Evolutionary conservation across 2,329 filamentous ascomycete genomes (phyloP).

Genomic region (Paradendryphiella salina): DNA sequence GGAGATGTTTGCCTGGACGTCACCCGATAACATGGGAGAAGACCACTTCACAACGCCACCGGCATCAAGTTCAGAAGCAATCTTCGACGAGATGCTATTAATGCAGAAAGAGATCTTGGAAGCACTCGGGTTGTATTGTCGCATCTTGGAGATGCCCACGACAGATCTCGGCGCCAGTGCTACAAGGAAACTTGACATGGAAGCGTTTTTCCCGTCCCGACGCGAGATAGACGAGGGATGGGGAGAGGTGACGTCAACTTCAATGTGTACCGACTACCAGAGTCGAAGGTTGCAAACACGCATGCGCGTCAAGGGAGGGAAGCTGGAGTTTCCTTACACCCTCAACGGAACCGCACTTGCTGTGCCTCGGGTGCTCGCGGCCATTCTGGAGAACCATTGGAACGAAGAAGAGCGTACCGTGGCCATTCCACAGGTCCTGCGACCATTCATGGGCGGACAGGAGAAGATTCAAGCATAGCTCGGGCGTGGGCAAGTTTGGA

Average conservation of each 20-base stretch:
- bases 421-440: constrained; percentile 74
- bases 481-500: constrained; percentile 11
- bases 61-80: constrained; percentile 52
- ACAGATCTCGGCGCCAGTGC: constrained; percentile 88
- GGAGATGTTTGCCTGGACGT: constrained; percentile 93
- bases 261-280: constrained; percentile 95
- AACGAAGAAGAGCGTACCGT: constrained; percentile 70
- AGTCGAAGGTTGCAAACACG: constrained; percentile 78
- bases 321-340: constrained; percentile 78
- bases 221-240: constrained; percentile 69
- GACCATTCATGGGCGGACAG: constrained; percentile 74
- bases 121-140: constrained; percentile 77
- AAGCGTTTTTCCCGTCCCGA: constrained; percentile 88
- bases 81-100: constrained; percentile 84
- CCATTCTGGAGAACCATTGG: constrained; percentile 89
- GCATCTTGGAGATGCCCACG: constrained; percentile 89
- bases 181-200: constrained; percentile 85
- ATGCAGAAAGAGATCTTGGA: constrained; percentile 84
- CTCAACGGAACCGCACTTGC: constrained; percentile 93
- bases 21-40: constrained; percentile 54
- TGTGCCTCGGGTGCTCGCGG: constrained; percentile 84
- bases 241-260: constrained; percentile 91
- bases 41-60: constrained; percentile 39
- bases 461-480: constrained; percentile 38
- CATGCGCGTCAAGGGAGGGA: constrained; percentile 58